These are phyloP conservation scores for Drechslera avenae DNA, from an alignment of 2,329 filamentous ascomycete species.

Conservation along the genomic window DNA sequence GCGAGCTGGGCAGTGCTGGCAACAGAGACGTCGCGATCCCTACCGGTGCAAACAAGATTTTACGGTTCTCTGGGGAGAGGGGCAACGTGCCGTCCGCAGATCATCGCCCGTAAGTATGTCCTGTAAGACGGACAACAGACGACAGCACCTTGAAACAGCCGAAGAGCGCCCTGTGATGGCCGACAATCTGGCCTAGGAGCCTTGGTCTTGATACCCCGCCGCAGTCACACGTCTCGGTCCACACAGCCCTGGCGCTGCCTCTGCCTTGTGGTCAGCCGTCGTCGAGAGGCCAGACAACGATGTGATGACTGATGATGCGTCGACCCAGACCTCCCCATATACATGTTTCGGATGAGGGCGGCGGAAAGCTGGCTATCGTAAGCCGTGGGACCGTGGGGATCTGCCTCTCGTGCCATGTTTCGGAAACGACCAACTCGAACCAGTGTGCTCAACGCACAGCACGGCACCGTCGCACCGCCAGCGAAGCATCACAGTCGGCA, in stretches of 20 bases:
- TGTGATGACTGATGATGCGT: neutral
- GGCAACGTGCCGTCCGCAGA: slow-evolving; percentile 29
- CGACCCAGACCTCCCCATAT: neutral
- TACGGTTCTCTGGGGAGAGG: slow-evolving; percentile 17
- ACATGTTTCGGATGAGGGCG: slow-evolving; percentile 18
- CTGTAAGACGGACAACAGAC: slow-evolving; percentile 3
- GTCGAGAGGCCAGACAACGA: slow-evolving; percentile 15
- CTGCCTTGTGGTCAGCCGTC: slow-evolving; percentile 14
- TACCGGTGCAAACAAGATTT: slow-evolving; percentile 9
- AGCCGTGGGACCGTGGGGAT: slow-evolving; percentile 12
- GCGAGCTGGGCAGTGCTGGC: slow-evolving; percentile 2
- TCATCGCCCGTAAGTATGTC: slow-evolving; percentile 21
- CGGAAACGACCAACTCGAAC: slow-evolving; percentile 2
- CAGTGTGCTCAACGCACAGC: slow-evolving; percentile 13
- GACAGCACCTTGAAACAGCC: slow-evolving; percentile 38
- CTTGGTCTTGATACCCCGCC: slow-evolving; percentile 24
- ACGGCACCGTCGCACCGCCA: slow-evolving; percentile 20
- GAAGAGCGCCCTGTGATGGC: slow-evolving; percentile 21
- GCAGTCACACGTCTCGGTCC: slow-evolving; percentile 22
- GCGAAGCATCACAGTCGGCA: slow-evolving; percentile 10
- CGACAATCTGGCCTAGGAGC: slow-evolving; percentile 14
- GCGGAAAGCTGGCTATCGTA: slow-evolving; percentile 10
- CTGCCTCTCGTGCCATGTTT: slow-evolving; percentile 14
- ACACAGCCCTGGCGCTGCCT: slow-evolving; percentile 15
- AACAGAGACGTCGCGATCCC: slow-evolving; percentile 3